A percentile compares a stretch with the other conserved stretches of the same genome.
Evolutionary conservation across 805 yeast species (phyloP).

Genomic region (Saccharomycopsis vini): DNA sequence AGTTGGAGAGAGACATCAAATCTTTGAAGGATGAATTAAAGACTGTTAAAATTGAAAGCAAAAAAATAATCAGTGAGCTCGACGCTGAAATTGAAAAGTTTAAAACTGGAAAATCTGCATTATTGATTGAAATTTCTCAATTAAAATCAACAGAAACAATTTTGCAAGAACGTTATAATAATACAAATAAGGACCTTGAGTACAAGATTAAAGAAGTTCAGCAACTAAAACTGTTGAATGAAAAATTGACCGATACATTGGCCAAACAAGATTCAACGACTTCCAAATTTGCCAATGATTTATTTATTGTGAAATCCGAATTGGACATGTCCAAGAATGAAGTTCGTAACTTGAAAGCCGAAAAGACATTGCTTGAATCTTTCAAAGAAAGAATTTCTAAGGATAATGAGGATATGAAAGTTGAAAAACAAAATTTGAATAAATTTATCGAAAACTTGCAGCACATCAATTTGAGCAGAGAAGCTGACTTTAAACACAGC

Average conservation of each 20-base stretch:
- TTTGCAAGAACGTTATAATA: constrained; percentile 41
- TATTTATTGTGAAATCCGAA: constrained; percentile 42
- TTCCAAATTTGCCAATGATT: constrained; percentile 42
- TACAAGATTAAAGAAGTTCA: constrained; percentile 36
- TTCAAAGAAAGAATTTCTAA: constrained; percentile 41
- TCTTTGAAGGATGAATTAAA: constrained; percentile 23
- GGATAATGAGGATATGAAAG: constrained; percentile 43
- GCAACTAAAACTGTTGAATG: constrained; percentile 33
- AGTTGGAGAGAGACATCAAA: constrained; percentile 19
- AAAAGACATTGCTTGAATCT: constrained; percentile 41
- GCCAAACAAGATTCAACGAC: constrained; percentile 40
- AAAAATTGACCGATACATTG: constrained; percentile 34
- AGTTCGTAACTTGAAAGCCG: constrained; percentile 42
- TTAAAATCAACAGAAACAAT: constrained; percentile 47
- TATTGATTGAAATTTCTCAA: constrained; percentile 42
- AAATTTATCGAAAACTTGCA: constrained; percentile 53
- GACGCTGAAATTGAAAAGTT: constrained; percentile 36
- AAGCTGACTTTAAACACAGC: constrained; percentile 39
- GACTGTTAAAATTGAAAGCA: constrained; percentile 27
- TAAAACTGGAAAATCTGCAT: constrained; percentile 35
- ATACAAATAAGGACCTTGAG: constrained; percentile 33
- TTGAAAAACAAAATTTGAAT: constrained; percentile 52
- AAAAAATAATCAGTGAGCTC: constrained; percentile 39
- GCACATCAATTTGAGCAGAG: constrained; percentile 40
- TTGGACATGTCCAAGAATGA: constrained; percentile 38